Evolutionary conservation across 1,139 yeast species (phyloP).

Genomic region (Petasospora rhodanensis): DNA sequence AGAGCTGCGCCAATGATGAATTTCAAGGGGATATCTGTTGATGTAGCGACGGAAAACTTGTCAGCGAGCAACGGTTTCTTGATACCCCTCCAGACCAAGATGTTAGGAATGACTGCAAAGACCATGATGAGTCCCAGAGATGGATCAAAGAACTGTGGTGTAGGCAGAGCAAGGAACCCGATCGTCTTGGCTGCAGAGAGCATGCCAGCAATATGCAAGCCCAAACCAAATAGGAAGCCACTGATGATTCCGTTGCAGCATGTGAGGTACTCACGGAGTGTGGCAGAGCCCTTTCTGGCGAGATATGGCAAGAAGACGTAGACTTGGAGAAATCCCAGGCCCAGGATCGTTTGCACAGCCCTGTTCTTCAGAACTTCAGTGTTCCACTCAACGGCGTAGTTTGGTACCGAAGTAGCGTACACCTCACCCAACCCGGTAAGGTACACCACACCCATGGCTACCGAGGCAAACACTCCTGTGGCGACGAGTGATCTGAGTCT

Average conservation of each 20-base stretch:
- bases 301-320: slow-evolving; percentile 28
- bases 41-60: slow-evolving; percentile 24
- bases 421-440: slow-evolving; percentile 2
- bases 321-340: slow-evolving; percentile 13
- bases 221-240: slow-evolving; percentile 42
- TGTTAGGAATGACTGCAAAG: slow-evolving; percentile 40
- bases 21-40: slow-evolving; percentile 22
- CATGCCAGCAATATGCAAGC: slow-evolving; percentile 43
- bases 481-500: slow-evolving; percentile 41
- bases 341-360: slow-evolving; percentile 1
- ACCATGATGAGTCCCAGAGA: slow-evolving; percentile 38
- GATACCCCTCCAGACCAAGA: slow-evolving; percentile 28
- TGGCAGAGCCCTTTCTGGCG: slow-evolving; percentile 1
- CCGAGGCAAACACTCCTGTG: slow-evolving; percentile 31
- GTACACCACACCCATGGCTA: slow-evolving; percentile 28
- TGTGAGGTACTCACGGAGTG: slow-evolving; percentile 14
- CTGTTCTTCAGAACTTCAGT: slow-evolving; percentile 1
- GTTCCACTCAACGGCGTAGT: slow-evolving; percentile 17
- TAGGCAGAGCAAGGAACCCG: slow-evolving; percentile 38
- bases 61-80: slow-evolving; percentile 24
- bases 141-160: slow-evolving; percentile 38
- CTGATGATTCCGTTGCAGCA: slow-evolving; percentile 29
- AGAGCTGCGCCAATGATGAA: slow-evolving; percentile 36
- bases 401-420: slow-evolving; percentile 18
- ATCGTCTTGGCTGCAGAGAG: slow-evolving; percentile 37